Conservation (phyloP, 2,329 filamentous ascomycete species). For the Trichophyton rubrum region DNA sequence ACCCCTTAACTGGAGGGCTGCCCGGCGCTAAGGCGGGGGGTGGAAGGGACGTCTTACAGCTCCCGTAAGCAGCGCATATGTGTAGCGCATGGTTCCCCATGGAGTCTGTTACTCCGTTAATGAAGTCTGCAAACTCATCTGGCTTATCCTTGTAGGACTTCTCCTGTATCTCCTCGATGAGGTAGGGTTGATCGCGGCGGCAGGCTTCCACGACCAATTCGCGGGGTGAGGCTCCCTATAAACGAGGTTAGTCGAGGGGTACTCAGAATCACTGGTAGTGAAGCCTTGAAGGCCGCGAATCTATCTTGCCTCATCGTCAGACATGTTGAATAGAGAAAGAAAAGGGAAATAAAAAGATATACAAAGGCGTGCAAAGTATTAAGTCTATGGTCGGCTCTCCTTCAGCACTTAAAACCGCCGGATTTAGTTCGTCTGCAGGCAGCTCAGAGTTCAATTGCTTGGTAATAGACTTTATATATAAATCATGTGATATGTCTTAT, state of each 20-base stretch:
- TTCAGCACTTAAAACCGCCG: too few species aligned
- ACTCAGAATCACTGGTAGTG: conserved; percentile 6
- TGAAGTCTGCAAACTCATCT: conserved; percentile 55
- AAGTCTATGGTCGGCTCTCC: too few species aligned
- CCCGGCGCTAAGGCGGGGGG: neutral
- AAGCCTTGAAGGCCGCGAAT: neutral
- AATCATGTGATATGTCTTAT: too few species aligned
- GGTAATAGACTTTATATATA: too few species aligned
- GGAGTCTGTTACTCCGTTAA: conserved; percentile 76
- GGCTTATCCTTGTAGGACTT: conserved; percentile 45
- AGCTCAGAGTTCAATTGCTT: too few species aligned
- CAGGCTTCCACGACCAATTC: conserved; percentile 88
- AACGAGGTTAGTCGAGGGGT: conserved; percentile 2
- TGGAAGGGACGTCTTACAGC: conserved; percentile 50
- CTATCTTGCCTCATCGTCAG: conserved; percentile 31
- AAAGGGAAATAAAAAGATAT: neutral
- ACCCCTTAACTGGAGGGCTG: neutral
- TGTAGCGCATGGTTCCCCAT: conserved; percentile 84
- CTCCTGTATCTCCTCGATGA: conserved; percentile 60
- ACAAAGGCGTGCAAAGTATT: neutral
- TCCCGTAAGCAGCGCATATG: conserved; percentile 71
- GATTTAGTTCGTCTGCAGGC: too few species aligned
- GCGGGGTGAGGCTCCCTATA: conserved; percentile 72
- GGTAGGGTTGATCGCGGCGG: conserved; percentile 79
- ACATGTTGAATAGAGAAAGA: conserved; percentile 21